phyloP scores from a whole-genome alignment of 768 basidiomycete genomes.

The Macrolepiota dolichaula region DNA sequence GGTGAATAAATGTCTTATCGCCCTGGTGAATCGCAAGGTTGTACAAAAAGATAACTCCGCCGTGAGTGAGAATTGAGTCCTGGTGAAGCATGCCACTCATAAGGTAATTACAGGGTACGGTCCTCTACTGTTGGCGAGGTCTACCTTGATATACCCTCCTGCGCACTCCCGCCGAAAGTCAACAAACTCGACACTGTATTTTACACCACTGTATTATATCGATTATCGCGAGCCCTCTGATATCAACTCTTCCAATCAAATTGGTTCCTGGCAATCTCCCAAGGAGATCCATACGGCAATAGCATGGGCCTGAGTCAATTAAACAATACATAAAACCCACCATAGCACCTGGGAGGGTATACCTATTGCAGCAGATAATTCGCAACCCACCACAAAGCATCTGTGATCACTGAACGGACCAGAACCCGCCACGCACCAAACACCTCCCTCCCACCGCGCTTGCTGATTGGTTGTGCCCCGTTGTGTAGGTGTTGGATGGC shows the following conservation, averaged over 20 bases:
- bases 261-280: neutral
- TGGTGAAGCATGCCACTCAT: neutral
- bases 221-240: neutral
- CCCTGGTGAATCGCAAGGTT: slow-evolving; percentile 82
- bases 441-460: neutral
- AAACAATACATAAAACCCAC: neutral
- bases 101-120: slow-evolving; percentile 42
- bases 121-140: slow-evolving; percentile 65
- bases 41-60: slow-evolving; percentile 72
- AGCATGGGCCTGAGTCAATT: neutral
- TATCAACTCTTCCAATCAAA: neutral
- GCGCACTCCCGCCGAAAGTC: no score
- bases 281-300: neutral
- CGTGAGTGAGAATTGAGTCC: slow-evolving; percentile 30
- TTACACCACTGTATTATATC: neutral
- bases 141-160: slow-evolving; percentile 18
- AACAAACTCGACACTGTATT: neutral
- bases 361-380: neutral
- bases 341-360: neutral
- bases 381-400: neutral
- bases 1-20: slow-evolving; percentile 92
- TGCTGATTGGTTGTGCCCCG: neutral
- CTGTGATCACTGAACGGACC: neutral
- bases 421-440: neutral
- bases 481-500: neutral